phyloP scores from a whole-genome alignment of 2,329 filamentous ascomycete species.

The Talaromyces sp. region DNA sequence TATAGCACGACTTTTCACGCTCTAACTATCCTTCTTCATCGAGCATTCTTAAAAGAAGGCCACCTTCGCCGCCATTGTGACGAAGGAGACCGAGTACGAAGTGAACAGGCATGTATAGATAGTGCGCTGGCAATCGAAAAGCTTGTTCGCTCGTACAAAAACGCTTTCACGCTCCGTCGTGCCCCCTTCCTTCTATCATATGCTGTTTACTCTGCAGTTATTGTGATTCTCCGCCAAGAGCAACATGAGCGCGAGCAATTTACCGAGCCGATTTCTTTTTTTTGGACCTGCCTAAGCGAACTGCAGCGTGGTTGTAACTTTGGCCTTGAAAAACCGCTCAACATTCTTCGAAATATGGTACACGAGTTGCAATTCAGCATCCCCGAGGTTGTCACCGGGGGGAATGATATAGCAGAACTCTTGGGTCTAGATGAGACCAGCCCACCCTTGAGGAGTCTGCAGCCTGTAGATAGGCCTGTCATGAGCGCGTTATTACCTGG shows the following conservation, averaged over 20 bases:
- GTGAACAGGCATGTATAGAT: slow-evolving; percentile 8
- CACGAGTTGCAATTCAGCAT: slow-evolving; percentile 15
- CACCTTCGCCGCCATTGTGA: slow-evolving; percentile 10
- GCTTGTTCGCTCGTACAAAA: slow-evolving; percentile 13
- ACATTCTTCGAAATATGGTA: slow-evolving; percentile 28
- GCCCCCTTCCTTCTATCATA: slow-evolving; percentile 15
- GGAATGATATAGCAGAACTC: not conserved
- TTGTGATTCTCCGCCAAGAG: slow-evolving; percentile 13
- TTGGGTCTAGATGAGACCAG: not conserved
- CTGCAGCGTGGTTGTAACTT: slow-evolving; percentile 31
- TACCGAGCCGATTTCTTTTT: slow-evolving; percentile 30
- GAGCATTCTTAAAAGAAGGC: slow-evolving; percentile 10
- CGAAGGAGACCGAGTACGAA: not conserved
- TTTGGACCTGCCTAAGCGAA: slow-evolving; percentile 32
- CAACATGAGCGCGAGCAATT: slow-evolving; percentile 11
- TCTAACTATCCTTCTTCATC: slow-evolving; percentile 10
- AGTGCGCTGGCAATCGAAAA: slow-evolving; percentile 9
- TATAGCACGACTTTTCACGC: slow-evolving; percentile 11
- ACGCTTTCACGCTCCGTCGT: slow-evolving; percentile 13
- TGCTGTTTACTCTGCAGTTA: slow-evolving; percentile 14
- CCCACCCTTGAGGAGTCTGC: not conserved
- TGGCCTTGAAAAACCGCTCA: slow-evolving; percentile 31
- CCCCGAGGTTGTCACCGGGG: not conserved
- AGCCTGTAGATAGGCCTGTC: not conserved
- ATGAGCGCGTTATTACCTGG: not conserved